These are phyloP conservation scores for Cryptosporidium parvum DNA, from an alignment of 169 alveolate species.

Conservation along the genomic window DNA sequence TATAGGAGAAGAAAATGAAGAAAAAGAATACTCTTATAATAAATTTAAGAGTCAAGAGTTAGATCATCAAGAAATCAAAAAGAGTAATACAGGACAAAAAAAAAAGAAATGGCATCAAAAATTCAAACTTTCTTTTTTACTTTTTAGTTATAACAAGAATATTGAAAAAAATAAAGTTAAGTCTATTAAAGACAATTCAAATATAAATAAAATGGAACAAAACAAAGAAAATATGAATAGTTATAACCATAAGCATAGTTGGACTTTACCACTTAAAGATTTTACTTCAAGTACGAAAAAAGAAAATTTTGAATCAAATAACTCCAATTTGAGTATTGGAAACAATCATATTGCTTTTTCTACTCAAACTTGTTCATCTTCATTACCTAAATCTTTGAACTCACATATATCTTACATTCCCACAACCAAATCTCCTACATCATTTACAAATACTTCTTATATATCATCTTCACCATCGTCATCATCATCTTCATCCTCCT, in stretches of 20 bases:
- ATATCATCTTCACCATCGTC: not conserved
- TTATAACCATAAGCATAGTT: not conserved
- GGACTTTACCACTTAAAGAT: not conserved
- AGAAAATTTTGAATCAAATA: not conserved
- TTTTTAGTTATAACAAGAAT: not conserved
- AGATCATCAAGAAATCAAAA: not conserved
- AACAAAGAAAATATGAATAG: not conserved
- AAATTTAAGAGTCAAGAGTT: not conserved
- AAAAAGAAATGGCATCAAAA: slow-evolving; percentile 51
- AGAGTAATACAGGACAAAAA: not conserved
- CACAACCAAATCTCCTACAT: not conserved
- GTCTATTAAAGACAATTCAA: not conserved
- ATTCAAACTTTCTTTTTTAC: slow-evolving; percentile 13
- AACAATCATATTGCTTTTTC: not conserved
- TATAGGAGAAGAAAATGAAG: not conserved
- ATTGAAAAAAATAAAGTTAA: not conserved
- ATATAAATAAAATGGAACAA: not conserved
- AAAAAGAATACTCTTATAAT: not conserved
- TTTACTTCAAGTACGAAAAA: not conserved
- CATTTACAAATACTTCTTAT: not conserved
- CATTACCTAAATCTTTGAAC: not conserved
- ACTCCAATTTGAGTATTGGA: not conserved
- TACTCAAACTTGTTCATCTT: not conserved
- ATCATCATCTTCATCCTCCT: not conserved
- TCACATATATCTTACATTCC: not conserved